Evolutionary conservation across 1,284 basidiomycete species (phyloP), one percentile per base, ranked within the genome.

Genomic region (Stereum hirsutum): DNA sequence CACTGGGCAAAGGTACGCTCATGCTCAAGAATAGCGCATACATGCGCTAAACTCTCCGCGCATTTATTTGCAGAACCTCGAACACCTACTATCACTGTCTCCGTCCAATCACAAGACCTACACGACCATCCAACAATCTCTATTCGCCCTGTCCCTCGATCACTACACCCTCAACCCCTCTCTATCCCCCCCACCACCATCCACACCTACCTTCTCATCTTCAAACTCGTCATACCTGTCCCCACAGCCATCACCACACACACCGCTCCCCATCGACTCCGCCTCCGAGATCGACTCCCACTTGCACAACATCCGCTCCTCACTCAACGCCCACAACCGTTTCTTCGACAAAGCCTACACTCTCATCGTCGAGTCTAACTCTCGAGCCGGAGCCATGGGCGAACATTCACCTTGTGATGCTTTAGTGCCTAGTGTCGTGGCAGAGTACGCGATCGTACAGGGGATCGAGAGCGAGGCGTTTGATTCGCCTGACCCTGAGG

Each of bases 331-430:
- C 2, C 72, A 76, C 43, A 97, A 98, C 57, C 74, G 95, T 36
- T 97, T 92, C 79, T 91, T 86, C 61, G 95, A 99, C 69, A 98
- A 98, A 66, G 75, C 86, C 2, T 75, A 89, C 34, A 81, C 81
- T 5, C 64, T 97, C 45, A 75, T 89, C 38, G 81, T 98, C 32
- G 93, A 97, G 63, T 81, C 83, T 11, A 89, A 85, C 49, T 83
- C 86, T 2, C 80, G 90, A 33, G 88, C 89, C 3, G 89, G 90
- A 30, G 85, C 89, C 43, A 81, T 82, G 56, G 95, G 95, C 23
- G 95, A 98, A 65, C 94, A 97, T 63, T 89, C 90, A 3, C 87
- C 90, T 0, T 84, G 86, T 45, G 95, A 98, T 52, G 94, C 94
- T 1, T 69, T 98, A 8, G 82, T 96, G 1, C 93, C 94, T 0